Conservation (phyloP, 345 rosid species). For the Lumnitzera racemosa region DNA sequence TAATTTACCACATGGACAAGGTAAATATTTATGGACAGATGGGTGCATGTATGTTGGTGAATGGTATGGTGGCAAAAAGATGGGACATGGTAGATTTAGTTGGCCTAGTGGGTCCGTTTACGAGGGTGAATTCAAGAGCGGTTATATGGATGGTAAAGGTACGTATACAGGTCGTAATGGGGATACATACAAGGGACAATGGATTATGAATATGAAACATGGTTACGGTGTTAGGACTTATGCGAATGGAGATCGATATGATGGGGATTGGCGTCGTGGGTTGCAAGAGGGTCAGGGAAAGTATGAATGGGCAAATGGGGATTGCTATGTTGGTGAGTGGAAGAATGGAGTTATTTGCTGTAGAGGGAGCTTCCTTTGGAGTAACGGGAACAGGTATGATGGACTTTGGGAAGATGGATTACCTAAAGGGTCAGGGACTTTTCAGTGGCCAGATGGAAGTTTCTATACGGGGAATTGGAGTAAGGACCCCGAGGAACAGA, state of each 20-base stretch:
- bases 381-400: conserved; percentile 53
- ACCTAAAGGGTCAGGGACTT: conserved; percentile 78
- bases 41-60: conserved; percentile 87
- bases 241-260: conserved; percentile 70
- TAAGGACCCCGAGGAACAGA: conserved; percentile 64
- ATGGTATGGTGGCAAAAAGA: conserved; percentile 74
- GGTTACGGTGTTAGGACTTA: conserved; percentile 60
- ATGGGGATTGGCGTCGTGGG: conserved; percentile 86
- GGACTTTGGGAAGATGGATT: conserved; percentile 77
- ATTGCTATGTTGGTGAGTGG: conserved; percentile 68
- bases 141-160: conserved; percentile 87
- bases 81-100: conserved; percentile 76
- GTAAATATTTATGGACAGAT: conserved; percentile 85
- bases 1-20: conserved; percentile 76
- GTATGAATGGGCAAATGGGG: conserved; percentile 62
- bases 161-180: conserved; percentile 54
- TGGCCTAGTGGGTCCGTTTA: conserved; percentile 93
- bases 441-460: conserved; percentile 72
- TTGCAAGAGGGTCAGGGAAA: conserved; percentile 74
- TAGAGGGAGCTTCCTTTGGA: conserved; percentile 66
- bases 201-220: conserved; percentile 90
- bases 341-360: conserved; percentile 62
- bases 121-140: conserved; percentile 88
- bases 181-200: conserved; percentile 62
- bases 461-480: conserved; percentile 86